phyloP scores from a whole-genome alignment of 768 basidiomycete species.

The Phlebiopsis flavidoalba region DNA sequence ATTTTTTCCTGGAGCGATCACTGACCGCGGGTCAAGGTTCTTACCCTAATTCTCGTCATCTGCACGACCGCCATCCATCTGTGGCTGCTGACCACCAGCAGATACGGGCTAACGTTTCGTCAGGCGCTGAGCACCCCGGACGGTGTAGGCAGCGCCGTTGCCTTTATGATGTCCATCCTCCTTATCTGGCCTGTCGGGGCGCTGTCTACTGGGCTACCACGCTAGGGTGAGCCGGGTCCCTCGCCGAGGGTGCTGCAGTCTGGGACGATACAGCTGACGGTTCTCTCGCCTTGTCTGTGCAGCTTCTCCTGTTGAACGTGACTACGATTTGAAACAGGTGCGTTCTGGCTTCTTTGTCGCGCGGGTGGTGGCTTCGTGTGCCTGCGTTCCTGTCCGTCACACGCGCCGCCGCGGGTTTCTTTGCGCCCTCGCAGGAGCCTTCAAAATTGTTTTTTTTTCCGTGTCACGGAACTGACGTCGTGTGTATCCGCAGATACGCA shows the following conservation, averaged over 20 bases:
- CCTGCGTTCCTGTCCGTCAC: not conserved
- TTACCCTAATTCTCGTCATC: conserved; percentile 70
- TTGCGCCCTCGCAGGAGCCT: not conserved
- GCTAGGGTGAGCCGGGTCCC: conserved; percentile 56
- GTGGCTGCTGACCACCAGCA: conserved; percentile 51
- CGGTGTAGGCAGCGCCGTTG: conserved; percentile 77
- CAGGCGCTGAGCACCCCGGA: conserved; percentile 34
- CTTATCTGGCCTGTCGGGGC: conserved; percentile 83
- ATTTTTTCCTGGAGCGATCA: not conserved
- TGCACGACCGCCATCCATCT: conserved; percentile 82
- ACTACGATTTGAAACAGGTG: conserved; percentile 97
- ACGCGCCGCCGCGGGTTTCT: not conserved
- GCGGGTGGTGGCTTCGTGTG: not conserved
- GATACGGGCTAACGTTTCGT: conserved; percentile 43
- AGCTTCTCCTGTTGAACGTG: conserved; percentile 80
- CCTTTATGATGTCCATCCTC: conserved; percentile 63
- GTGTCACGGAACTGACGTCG: conserved; percentile 8
- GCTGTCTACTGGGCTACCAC: conserved; percentile 78
- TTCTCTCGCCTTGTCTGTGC: conserved; percentile 9
- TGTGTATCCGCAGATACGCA: conserved; percentile 59
- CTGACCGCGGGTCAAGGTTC: conserved; percentile 40
- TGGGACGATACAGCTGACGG: not conserved
- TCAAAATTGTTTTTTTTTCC: not conserved
- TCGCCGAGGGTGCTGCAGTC: not conserved
- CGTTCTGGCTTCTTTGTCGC: not conserved